phyloP scores from a whole-genome alignment of 805 yeast species.

The Kluyveromyces lactis region DNA sequence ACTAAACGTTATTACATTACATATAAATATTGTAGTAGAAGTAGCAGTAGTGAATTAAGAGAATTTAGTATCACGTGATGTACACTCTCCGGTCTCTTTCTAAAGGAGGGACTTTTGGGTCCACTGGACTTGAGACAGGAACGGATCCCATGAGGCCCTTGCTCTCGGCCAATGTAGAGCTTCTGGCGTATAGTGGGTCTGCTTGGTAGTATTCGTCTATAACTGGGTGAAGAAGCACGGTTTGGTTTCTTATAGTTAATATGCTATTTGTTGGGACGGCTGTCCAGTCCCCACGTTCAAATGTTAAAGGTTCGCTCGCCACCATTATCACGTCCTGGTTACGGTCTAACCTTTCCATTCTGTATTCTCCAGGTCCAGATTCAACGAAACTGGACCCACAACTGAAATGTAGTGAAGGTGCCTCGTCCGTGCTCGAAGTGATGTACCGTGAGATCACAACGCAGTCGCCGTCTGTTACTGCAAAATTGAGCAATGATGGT shows the following conservation, averaged over 20 bases:
- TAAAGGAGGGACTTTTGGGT: constrained; percentile 59
- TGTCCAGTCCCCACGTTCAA: constrained; percentile 96
- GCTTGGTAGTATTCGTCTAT: constrained; percentile 79
- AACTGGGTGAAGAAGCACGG: constrained; percentile 86
- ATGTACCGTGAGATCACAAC: constrained; percentile 85
- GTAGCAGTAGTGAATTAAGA: too few relatives aligned
- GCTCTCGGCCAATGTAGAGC: constrained; percentile 74
- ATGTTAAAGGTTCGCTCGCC: constrained; percentile 93
- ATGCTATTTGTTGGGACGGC: constrained; percentile 91
- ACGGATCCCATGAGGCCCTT: constrained; percentile 92
- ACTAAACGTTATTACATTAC: too few relatives aligned
- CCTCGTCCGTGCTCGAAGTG: constrained; percentile 85
- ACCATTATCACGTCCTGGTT: constrained; percentile 94
- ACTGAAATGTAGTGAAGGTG: constrained; percentile 91
- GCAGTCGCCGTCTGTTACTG: constrained; percentile 86
- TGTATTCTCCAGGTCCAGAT: constrained; percentile 82
- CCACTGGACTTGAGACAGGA: constrained; percentile 51
- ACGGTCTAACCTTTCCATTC: constrained; percentile 89
- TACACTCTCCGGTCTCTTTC: constrained; percentile 54
- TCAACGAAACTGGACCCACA: constrained; percentile 90
- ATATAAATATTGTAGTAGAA: too few relatives aligned
- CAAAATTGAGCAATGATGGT: constrained; percentile 86
- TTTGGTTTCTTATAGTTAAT: constrained; percentile 72
- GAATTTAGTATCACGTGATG: neutral
- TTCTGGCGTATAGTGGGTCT: constrained; percentile 59